Base-by-base conservation (phyloP, 345 rosid genomes). In the Dipteronia sinensis region DNA sequence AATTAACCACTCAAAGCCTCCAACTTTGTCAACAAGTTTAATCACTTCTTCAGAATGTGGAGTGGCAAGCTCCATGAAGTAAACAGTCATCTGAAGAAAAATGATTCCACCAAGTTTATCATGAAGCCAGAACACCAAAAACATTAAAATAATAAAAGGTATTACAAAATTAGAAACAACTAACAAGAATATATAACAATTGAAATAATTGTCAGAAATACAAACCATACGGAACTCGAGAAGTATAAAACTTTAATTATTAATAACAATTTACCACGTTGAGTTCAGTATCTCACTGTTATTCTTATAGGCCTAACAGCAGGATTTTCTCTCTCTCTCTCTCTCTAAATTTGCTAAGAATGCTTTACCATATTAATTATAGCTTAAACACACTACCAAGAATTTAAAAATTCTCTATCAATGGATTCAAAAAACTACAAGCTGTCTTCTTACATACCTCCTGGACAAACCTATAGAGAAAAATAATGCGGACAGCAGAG, bases 1-100 rank as follows among this genome's bases (percentile, higher is more conserved):
- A 83, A 96, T 89, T 72, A 94, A 84, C 99, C 99, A 91, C 92
- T 96, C 99, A 83, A 96, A 90, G 76, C 86, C 99, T 65, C 99
- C 99, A 85, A 96, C 98, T 88, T 92, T 96, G 84, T 94, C 99
- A 73, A 90, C 98, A 76, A 96, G 97, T 85, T 94, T 89, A 74
- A 96, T 92, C 76, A 91, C 98, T 88, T 96, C 99, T 85, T 96
- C 98, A 71, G 93, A 69, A 78, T 90, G 92, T 77, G 99, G 99
- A 55, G 91, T 91, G 49, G 98, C 97, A 84, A 96, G 97, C 85
- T 86, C 98, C 97, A 91, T 91, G 83, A 96, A 96, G 81, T 96
- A 96, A 74, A 77, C 97, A 77, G 89, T 91, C 79, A 96, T 88
- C 98, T 94, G 91, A 74, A 83, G 67, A 84, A 68, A 55, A 71